Evolutionary conservation across 257 asterid species (phyloP).

Genomic region (Rauvolfia tetraphylla): DNA sequence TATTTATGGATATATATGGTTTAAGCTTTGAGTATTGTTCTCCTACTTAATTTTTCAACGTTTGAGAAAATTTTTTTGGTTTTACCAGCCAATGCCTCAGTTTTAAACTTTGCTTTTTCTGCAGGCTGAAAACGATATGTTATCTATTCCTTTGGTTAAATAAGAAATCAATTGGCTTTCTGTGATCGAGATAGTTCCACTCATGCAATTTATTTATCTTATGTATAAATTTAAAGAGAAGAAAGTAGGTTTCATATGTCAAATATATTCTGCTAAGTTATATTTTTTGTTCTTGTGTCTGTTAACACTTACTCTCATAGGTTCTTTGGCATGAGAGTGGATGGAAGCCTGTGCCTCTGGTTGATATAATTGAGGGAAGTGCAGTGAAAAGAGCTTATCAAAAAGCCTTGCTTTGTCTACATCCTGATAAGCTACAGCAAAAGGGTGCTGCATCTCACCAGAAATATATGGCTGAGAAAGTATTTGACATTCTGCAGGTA

Average conservation of each 20-base stretch:
- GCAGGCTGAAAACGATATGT: neutral
- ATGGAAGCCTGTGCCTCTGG: constrained; percentile 91
- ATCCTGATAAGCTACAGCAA: constrained; percentile 97
- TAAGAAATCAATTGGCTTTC: neutral
- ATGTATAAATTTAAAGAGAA: neutral
- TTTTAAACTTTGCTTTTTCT: no score
- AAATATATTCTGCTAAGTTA: neutral
- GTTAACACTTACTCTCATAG: constrained; percentile 27
- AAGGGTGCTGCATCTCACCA: constrained; percentile 75
- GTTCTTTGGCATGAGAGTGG: constrained; percentile 88
- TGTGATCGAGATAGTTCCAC: neutral
- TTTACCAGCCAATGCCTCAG: neutral
- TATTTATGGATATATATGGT: neutral
- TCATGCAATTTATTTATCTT: neutral
- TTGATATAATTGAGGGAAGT: constrained; percentile 73
- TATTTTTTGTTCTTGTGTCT: neutral
- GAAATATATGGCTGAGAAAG: constrained; percentile 75
- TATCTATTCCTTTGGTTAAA: neutral
- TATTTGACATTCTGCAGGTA: constrained; percentile 94
- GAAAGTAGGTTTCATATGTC: neutral
- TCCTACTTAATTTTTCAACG: neutral
- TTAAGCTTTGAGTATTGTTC: neutral
- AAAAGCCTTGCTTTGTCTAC: constrained; percentile 76
- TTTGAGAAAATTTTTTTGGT: neutral
- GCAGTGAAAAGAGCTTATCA: constrained; percentile 83